Percentiles rank a stretch among this genome's conserved stretches.
These are phyloP conservation scores for Penstemon newberryi DNA, from an alignment of 257 asterid species.

Conservation along the genomic window DNA sequence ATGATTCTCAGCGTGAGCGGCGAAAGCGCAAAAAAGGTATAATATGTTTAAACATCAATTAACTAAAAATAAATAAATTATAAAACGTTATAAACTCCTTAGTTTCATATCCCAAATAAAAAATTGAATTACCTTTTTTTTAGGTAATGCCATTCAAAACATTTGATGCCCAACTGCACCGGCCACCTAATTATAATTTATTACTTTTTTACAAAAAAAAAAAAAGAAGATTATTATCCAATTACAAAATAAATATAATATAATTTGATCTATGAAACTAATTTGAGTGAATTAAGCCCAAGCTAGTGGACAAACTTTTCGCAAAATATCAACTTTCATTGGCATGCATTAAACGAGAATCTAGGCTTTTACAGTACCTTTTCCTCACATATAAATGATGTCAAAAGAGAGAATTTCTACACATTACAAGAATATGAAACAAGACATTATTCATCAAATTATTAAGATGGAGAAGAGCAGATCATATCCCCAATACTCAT, in stretches of 20 bases:
- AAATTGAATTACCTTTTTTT: too few relatives aligned
- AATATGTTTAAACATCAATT: too few relatives aligned
- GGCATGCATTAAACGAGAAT: conserved; percentile 2
- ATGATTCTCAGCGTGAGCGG: neutral
- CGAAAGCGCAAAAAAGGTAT: neutral
- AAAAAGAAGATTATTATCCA: neutral
- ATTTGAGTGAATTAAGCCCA: too few relatives aligned
- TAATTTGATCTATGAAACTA: too few relatives aligned
- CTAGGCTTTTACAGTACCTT: neutral
- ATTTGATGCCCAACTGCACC: too few relatives aligned
- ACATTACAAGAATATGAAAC: neutral
- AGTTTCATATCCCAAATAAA: too few relatives aligned
- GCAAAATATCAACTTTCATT: neutral
- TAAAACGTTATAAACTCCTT: too few relatives aligned
- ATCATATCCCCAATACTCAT: conserved; percentile 45
- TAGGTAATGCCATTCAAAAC: too few relatives aligned
- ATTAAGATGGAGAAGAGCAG: conserved; percentile 45
- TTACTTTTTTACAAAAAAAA: neutral
- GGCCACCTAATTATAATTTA: too few relatives aligned
- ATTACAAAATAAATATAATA: too few relatives aligned
- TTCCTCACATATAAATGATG: conserved; percentile 7
- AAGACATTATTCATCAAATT: neutral
- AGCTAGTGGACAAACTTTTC: neutral
- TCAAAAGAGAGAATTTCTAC: neutral
- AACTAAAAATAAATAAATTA: too few relatives aligned